These are phyloP conservation scores for Amanita pallidorosea DNA, from an alignment of 768 basidiomycete species.

Conservation along the genomic window DNA sequence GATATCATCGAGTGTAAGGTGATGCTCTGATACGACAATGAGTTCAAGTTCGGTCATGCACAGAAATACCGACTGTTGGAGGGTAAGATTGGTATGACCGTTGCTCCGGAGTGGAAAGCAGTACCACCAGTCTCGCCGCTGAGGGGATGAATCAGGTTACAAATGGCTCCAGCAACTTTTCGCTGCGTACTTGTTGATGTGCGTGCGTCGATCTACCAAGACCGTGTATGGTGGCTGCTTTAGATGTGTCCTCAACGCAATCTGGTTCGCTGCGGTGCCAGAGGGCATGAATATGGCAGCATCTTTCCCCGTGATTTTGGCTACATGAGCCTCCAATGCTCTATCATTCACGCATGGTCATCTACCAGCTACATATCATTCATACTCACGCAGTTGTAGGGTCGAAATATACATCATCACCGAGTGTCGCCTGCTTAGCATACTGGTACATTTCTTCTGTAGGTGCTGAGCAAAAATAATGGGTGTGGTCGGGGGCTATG, in stretches of 20 bases:
- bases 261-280: slow-evolving; percentile 85
- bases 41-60: background rate
- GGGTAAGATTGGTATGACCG: slow-evolving; percentile 50
- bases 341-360: slow-evolving; percentile 13
- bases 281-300: slow-evolving; percentile 81
- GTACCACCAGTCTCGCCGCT: slow-evolving; percentile 85
- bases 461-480: slow-evolving; percentile 30
- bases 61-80: slow-evolving; percentile 37
- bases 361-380: background rate
- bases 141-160: slow-evolving; percentile 1
- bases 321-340: slow-evolving; percentile 61
- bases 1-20: slow-evolving; percentile 74
- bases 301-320: slow-evolving; percentile 78
- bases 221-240: slow-evolving; percentile 86
- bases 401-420: slow-evolving; percentile 73
- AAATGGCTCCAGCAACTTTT: background rate
- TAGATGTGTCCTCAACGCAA: slow-evolving; percentile 80
- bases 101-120: slow-evolving; percentile 72
- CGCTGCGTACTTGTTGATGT: slow-evolving; percentile 53
- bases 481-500: background rate
- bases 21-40: slow-evolving; percentile 39
- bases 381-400: slow-evolving; percentile 33
- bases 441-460: slow-evolving; percentile 70
- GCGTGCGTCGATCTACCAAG: slow-evolving; percentile 79
- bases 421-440: slow-evolving; percentile 54